Percentiles rank a stretch among this genome's conserved stretches.
These are phyloP conservation scores for Vitis hybrid DNA, from an alignment of 177 flowering plant genomes.

Conservation along the genomic window DNA sequence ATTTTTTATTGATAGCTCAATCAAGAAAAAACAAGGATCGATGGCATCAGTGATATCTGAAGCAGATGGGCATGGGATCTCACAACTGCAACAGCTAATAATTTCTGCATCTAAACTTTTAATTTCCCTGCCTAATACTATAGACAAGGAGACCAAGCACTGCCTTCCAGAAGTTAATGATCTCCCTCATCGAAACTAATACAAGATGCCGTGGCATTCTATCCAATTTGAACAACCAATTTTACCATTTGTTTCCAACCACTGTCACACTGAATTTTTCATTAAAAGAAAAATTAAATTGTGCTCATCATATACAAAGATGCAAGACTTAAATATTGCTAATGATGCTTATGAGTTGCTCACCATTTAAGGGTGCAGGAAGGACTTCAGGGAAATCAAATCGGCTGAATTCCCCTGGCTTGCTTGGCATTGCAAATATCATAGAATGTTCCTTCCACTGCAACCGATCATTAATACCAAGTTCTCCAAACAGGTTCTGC, in stretches of 20 bases:
- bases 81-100: too few species aligned
- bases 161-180: too few species aligned
- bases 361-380: constrained; percentile 78
- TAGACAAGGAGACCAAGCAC: too few species aligned
- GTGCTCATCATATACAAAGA: neutral
- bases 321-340: neutral
- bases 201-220: neutral
- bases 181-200: neutral
- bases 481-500: constrained; percentile 76
- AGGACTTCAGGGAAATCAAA: constrained; percentile 71
- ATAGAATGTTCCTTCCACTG: constrained; percentile 91
- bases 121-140: too few species aligned
- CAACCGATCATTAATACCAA: constrained; percentile 72
- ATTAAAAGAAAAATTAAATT: neutral
- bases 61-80: too few species aligned
- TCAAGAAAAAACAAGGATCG: neutral
- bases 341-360: constrained; percentile 6
- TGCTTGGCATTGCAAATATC: constrained; percentile 82
- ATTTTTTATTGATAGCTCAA: neutral
- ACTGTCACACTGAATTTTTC: neutral
- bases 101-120: too few species aligned
- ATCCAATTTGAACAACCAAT: neutral
- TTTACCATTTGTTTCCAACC: neutral
- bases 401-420: constrained; percentile 77
- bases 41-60: too few species aligned